Evolutionary conservation across 306 rosid species (phyloP), one percentile per base, ranked within the genome.

Genomic region (Cicer cuneatum): DNA sequence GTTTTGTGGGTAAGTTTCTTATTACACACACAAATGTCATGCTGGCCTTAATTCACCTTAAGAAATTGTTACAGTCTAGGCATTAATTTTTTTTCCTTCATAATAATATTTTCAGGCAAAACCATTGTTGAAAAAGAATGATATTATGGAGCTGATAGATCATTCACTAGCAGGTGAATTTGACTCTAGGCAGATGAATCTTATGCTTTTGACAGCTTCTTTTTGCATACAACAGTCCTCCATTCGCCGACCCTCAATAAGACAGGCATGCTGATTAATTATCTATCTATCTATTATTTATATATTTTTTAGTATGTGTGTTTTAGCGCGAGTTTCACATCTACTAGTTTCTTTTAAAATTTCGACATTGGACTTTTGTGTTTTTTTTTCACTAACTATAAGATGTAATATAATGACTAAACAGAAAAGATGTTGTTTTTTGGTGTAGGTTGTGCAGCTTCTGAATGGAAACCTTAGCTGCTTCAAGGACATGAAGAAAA

Each of bases 221-320:
- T 76, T 89, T 38, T 92, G 99, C 89, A 92, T 92, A 76, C 96
- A 89, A 29, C 88, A 77, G 37, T 90, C 96, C 56, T 89, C 99
- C 11, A 89, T 89, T 70, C 93, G 92, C 42, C 90, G 99, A 6
- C 99, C 99, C 19, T 82, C 86, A 63, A 87, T 87, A 79, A 83
- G 79, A 72, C 92, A 95, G 98, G 99, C 76, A 82, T 9, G 80
- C 73, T 67, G 7, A 72, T 18, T 51, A 33, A 41, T 18, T 82
- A 13, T 48, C 53, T 48, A 5, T 48, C 16, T 13, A 48, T 48
- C 18, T n/a, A 13, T 49, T 1, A 5, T 29, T 29, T 29, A 29
- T 29, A n/a, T 48, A 5, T n/a, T 40, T 29, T 29, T 3, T 29
- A 29, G 33, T 29, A 29, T 29, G 33, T 29, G 3, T 29, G 5